A percentile compares a stretch with the other conserved stretches of the same genome.
phyloP scores from a whole-genome alignment of 2,329 filamentous ascomycete genomes.

The Verticillium isaacii region DNA sequence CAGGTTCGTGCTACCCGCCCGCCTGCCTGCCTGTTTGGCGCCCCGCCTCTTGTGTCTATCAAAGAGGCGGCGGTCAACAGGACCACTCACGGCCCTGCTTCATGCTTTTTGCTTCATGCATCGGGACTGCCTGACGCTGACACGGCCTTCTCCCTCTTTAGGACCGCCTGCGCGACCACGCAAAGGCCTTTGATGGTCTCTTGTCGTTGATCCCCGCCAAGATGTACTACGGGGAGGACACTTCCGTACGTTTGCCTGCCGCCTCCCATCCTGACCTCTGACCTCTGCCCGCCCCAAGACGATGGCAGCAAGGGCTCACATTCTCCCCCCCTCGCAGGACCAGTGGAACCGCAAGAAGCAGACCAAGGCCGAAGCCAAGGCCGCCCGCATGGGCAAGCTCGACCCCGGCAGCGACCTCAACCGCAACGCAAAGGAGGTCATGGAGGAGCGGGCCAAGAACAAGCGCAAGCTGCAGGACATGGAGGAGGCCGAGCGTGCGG shows the following conservation, averaged over 20 bases:
- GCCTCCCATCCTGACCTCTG: background rate
- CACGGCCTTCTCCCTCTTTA: background rate
- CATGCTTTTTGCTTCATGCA: background rate
- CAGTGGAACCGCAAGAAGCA: constrained; percentile 97
- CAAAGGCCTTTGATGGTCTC: constrained; percentile 80
- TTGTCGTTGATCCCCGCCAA: constrained; percentile 86
- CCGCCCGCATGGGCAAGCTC: constrained; percentile 81
- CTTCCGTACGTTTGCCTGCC: constrained; percentile 57
- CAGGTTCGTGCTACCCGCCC: constrained; percentile 34
- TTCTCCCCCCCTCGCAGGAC: constrained; percentile 51
- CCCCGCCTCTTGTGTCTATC: constrained; percentile 6
- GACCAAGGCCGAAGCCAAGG: constrained; percentile 80
- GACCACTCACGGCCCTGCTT: constrained; percentile 1
- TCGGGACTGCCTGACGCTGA: background rate
- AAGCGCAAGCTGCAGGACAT: constrained; percentile 75
- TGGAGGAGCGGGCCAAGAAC: constrained; percentile 72
- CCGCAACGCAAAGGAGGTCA: constrained; percentile 81
- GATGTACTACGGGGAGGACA: constrained; percentile 85
- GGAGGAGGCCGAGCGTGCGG: constrained; percentile 36
- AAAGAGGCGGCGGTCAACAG: constrained; percentile 5
- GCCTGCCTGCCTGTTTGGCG: background rate
- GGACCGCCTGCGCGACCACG: constrained; percentile 28
- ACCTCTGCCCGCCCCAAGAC: background rate
- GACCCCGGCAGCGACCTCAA: constrained; percentile 82
- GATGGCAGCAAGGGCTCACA: background rate